Evolutionary conservation across 176 grass and related monocot species (phyloP), one percentile per base, ranked within the genome.

Genomic region (Oryza rufipogon): DNA sequence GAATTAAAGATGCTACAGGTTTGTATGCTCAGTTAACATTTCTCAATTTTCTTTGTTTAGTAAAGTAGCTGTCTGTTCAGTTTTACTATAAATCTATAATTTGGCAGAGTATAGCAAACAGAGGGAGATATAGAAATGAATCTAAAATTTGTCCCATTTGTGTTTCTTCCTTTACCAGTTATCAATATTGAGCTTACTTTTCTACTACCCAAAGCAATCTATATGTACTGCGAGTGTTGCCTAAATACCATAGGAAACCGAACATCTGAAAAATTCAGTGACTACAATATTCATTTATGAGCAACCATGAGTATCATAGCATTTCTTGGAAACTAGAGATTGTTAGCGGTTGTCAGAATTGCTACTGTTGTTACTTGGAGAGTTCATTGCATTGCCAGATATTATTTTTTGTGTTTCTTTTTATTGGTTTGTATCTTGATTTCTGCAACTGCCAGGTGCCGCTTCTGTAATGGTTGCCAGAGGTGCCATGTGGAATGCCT

Each of bases 401-500:
- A 17, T 51, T 77, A 39, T 7, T 32, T 32, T 83, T 71, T 16
- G 8, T 73, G n/a, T 80, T 80, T 74, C 65, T 25, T 47, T 33
- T 41, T 20, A 19, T 38, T 19, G 47, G 28, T 70, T 70, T 49
- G 19, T 86, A 15, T 87, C 14, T 86, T 79, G 75, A 42, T 83
- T 80, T 25, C 5, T 65, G 11, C 73, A 46, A 78, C 66, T 91
- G 19, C 63, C 73, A 98, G 96, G 93, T 87, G 96, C 96, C 1
- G 47, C 96, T 60, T 95, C 96, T 71, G 63, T 95, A 65, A 98
- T 98, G 96, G 91, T 86, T 71, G 96, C 96, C 82, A 95, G 96
- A 94, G 93, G 96, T 81, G 96, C 93, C 80, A 84, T 98, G 70
- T 96, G 93, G 91, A 98, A 98, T 78, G 93, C 93, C 71, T 98